Evolutionary conservation across 2,329 filamentous ascomycete genomes (phyloP), one percentile per base, ranked within the genome.

Genomic region (Epichloe scottii): DNA sequence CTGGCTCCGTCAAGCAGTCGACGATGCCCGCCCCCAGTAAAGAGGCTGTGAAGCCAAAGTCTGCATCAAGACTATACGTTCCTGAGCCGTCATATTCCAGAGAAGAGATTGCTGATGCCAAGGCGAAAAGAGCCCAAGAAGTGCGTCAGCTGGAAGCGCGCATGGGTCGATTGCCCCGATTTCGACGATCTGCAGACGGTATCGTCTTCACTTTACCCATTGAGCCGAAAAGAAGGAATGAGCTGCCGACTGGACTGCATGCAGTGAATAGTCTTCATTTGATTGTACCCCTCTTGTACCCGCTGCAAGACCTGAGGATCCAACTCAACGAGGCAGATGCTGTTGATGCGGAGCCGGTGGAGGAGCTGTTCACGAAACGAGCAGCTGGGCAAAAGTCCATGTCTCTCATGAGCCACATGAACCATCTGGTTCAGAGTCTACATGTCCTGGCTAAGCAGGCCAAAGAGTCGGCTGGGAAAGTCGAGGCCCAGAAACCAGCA

Each of bases 81-180:
- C 69, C 70, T 1, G 68, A 73, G 54, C 69, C 71, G 42, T 72
- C 69, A 2, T 83, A 78, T 59, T 78, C 79, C 0, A 66, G 67
- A 37, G 77, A 82, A 45, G 74, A 89, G 62, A 81, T 79, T 52
- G 68, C 70, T 3, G 71, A 76, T 53, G 87, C 87, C 34, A 78
- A 79, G 60, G 74, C 76, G 40, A 76, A 77, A 50, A 73, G 87
- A 54, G 78, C 81, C 19, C 70, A 76, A 46, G 85, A 91, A 62
- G 78, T 79, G 23, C 78, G 82, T 38, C 86, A 89, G 60, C 74
- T 93, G 0, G 85, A 90, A 67, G 77, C 86, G 30, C 79, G 87
- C 34, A 81, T 93, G 73, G 79, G 84, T 15, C 76, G 84, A 56
- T 63, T 85, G 47, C 74, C 80, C 1, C 66, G 79, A 37, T 93